Base-by-base conservation (phyloP, 345 rosid species). In the Psidium friedrichsthalianum region DNA sequence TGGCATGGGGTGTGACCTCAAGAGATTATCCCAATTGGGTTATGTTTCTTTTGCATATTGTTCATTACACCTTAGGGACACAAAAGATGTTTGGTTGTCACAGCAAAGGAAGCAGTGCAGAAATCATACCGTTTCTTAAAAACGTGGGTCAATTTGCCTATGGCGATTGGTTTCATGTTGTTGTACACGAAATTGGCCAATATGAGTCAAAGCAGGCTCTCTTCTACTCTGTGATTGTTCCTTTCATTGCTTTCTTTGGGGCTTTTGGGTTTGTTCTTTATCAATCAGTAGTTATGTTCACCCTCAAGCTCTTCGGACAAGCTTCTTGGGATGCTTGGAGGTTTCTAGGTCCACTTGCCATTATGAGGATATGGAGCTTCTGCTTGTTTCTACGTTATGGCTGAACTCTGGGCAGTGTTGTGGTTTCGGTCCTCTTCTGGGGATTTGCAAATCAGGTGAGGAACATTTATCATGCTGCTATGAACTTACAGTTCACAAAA, bases 311-410 rank as follows among this genome's bases (percentile, higher is more conserved):
- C 90, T 96, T 93, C 96, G 87, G 99, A 95, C 89, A 93, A 93
- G 90, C 97, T 96, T 47, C 96, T 96, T 51, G 90, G 86, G 6
- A 78, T 85, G 3, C 97, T 96, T 53, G 99, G 99, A 94, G 98
- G 87, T 95, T 95, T 87, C 98, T 96, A 87, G 99, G 99, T 86
- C 99, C 99, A 21, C 93, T 96, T 61, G 99, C 99, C 6, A 96
- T 96, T 52, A 1, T 97, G 94, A 91, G 99, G 94, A 97, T 94
- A 89, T 97, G 99, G 99, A 93, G 93, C 84, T 97, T 95, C 92
- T 95, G 98, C 89, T 91, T 97, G 93, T 97, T 97, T 97, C 91
- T 97, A 97, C 92, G 99, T 97, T 87, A 97, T 97, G 99, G 99
- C 98, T 88, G 99, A 97, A 88, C 93, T 95, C 87, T 97, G 99